Base-by-base conservation (phyloP, 1,284 basidiomycete genomes). In the Rhizoctonia solani region DNA sequence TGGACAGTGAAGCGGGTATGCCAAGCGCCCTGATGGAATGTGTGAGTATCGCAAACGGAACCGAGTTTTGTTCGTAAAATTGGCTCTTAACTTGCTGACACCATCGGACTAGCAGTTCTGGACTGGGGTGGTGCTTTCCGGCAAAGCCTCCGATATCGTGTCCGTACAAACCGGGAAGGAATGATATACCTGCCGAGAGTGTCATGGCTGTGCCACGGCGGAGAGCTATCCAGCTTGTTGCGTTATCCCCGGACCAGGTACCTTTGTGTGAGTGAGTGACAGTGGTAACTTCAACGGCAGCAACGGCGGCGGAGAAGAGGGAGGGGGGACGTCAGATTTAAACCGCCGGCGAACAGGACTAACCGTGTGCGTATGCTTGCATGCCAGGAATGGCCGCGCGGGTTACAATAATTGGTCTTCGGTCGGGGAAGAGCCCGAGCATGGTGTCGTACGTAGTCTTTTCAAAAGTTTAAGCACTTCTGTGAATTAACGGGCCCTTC, bases 391-490 rank as follows among this genome's bases (percentile, higher is more conserved):
- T 39, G 21, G 50, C 61, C 37, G 61, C 37, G 27, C 61, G 50
- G 2, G 61, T 54, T 21, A 66, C 61, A 23, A 66, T 54, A n/a
- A 66, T 50, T 4, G 61, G 61, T 11, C 61, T n/a, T 19, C 41
- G 61, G 32, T 66, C 61, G 3, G 61, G 61, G 29, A 65, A 66
- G 34, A 30, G 19, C 9, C 25, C 61, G 19, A 66, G 27, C 61
- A 66, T 54, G 14, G 61, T 66, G 23, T 66, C 61, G 52, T 66
- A 25, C 16, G 61, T 66, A 54, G 61, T 66, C 61, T 66, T 29
- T 13, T 5, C 29, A 41, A 21, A 11, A 8, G 9, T 14, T 21
- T 54, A 29, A 53, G 14, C 41, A 4, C 23, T 16, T 25, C 5
- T 6, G 5, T 14, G n/a, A 6, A 14, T 27, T 25, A 27, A 3